A percentile compares a stretch with the other conserved stretches of the same genome.
phyloP scores from a whole-genome alignment of 352 stramenopile genomes.

The Globisporangium yorkense region DNA sequence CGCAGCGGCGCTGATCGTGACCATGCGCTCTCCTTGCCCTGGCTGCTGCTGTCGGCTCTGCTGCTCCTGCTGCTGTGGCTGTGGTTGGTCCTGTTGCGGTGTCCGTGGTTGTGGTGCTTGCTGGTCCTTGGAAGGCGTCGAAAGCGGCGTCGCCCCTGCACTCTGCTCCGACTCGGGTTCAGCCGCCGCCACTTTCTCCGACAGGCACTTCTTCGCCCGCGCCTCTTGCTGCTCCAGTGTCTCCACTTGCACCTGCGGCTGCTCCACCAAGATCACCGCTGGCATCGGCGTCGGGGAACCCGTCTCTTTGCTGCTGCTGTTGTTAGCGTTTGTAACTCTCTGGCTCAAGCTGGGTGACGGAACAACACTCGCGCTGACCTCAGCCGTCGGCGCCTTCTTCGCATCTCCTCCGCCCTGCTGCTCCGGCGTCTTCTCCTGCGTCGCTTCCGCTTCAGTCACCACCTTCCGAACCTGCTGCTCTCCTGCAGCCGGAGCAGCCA shows the following conservation, averaged over 20 bases:
- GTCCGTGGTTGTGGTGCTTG: neutral
- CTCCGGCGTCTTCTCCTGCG: neutral
- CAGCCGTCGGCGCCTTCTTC: neutral
- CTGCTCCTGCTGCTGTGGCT: neutral
- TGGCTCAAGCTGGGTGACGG: neutral
- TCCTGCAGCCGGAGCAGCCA: neutral
- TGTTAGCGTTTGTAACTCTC: neutral
- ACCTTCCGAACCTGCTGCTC: no score
- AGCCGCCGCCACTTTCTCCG: neutral
- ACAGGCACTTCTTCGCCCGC: neutral
- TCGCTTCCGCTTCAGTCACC: neutral
- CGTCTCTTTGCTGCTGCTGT: neutral
- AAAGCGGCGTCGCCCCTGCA: neutral
- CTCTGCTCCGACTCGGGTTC: neutral
- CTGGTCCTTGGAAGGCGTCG: neutral
- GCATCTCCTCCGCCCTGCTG: neutral
- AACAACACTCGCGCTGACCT: neutral
- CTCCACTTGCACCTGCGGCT: neutral
- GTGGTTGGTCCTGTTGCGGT: neutral
- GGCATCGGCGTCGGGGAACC: no score
- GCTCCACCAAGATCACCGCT: neutral
- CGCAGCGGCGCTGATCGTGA: conserved; percentile 46
- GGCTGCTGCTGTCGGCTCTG: neutral
- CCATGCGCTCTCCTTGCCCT: conserved; percentile 15
- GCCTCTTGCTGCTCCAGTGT: neutral